Percentiles rank a stretch among this genome's conserved stretches.
Conservation (phyloP, 306 rosid species). For the Pyrus communis region DNA sequence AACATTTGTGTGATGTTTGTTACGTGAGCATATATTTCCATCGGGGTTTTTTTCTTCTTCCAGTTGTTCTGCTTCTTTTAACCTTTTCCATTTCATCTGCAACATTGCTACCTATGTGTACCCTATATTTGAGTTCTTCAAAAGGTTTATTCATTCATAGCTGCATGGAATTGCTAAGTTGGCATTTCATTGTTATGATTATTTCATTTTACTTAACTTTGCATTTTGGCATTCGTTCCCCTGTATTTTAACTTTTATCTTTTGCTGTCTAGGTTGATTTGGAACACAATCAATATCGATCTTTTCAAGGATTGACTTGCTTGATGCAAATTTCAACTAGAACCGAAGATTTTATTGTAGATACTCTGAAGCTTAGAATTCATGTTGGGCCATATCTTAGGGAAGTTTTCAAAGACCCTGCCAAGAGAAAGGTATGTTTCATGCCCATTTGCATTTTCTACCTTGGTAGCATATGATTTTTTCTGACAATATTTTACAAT, state of each 20-base stretch:
- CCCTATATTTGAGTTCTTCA: not conserved
- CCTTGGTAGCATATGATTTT: not conserved
- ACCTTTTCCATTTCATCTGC: not conserved
- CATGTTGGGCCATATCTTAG: conserved; percentile 86
- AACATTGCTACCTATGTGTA: not conserved
- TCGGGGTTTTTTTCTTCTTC: not conserved
- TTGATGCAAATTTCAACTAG: conserved; percentile 95
- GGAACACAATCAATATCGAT: conserved; percentile 94
- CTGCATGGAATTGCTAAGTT: not conserved
- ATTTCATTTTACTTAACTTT: not conserved
- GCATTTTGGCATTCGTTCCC: not conserved
- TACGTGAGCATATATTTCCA: not conserved
- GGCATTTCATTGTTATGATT: not conserved
- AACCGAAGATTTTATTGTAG: conserved; percentile 82
- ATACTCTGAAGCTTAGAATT: conserved; percentile 80
- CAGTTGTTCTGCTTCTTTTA: not conserved
- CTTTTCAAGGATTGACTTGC: conserved; percentile 95
- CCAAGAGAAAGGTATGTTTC: conserved; percentile 70
- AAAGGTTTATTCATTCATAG: not conserved
- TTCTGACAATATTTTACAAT: conserved; percentile 23
- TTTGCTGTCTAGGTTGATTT: conserved; percentile 65
- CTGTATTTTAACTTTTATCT: not conserved
- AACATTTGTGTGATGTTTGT: not conserved
- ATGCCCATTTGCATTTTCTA: not conserved
- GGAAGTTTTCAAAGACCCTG: conserved; percentile 86